Evolutionary conservation across 2,329 filamentous ascomycete genomes (phyloP).

Genomic region (Didymella sp.): DNA sequence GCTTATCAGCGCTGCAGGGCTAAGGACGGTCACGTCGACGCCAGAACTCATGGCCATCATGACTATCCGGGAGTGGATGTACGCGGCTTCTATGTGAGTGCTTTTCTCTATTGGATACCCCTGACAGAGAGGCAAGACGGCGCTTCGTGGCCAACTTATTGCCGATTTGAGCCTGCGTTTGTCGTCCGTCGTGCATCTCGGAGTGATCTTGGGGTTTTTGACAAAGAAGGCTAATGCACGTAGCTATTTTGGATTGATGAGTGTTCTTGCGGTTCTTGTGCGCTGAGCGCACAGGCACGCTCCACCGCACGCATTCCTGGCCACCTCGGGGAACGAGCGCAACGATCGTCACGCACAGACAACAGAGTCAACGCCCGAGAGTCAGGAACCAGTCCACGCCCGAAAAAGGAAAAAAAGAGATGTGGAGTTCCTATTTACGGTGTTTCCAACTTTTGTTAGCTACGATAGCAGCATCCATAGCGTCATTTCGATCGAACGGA

Average conservation of each 20-base stretch:
- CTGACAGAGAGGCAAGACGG: conserved; percentile 1
- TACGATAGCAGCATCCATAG: conserved; percentile 9
- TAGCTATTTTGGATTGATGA: conserved; percentile 53
- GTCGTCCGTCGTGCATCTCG: neutral
- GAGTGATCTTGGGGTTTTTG: conserved; percentile 24
- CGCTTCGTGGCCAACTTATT: neutral
- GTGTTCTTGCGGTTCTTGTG: conserved; percentile 49
- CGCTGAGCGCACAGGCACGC: conserved; percentile 35
- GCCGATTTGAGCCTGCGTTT: neutral
- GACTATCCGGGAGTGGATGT: conserved; percentile 50
- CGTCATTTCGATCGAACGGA: conserved; percentile 2
- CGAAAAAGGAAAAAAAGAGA: conserved; percentile 2
- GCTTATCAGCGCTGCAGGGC: conserved; percentile 48
- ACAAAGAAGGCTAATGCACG: conserved; percentile 41
- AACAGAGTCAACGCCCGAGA: conserved; percentile 5
- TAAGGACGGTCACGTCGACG: conserved; percentile 45
- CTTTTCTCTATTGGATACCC: conserved; percentile 20
- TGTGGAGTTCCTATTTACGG: conserved; percentile 8
- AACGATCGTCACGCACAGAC: conserved; percentile 22
- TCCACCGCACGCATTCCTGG: conserved; percentile 19
- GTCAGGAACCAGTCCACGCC: conserved; percentile 7
- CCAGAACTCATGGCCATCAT: conserved; percentile 44
- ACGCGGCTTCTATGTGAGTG: conserved; percentile 51
- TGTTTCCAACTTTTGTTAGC: conserved; percentile 4
- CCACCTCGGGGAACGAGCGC: conserved; percentile 15